These are phyloP conservation scores for Umbelopsis sp. DNA, from an alignment of 192 early-diverging fungal species.

Conservation along the genomic window DNA sequence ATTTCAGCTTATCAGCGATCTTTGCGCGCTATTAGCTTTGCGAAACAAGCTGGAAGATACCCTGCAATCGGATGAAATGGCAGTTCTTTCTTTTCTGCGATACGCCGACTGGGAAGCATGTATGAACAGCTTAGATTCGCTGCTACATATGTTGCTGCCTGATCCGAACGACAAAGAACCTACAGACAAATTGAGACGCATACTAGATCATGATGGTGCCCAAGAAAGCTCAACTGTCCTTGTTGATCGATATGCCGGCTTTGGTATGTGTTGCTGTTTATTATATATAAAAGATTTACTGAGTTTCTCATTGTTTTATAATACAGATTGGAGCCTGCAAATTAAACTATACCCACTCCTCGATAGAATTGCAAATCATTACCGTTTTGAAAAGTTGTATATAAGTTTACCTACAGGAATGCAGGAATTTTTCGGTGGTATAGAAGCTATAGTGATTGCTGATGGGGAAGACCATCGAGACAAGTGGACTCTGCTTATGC, in stretches of 20 bases:
- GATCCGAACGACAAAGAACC: too few relatives aligned
- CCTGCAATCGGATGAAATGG: neutral
- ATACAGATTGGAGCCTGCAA: neutral
- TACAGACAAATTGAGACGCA: too few relatives aligned
- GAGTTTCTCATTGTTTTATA: neutral
- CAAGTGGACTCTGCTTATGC: neutral
- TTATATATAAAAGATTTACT: too few relatives aligned
- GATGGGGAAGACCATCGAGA: neutral
- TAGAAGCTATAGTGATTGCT: neutral
- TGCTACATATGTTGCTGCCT: neutral
- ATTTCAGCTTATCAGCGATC: neutral
- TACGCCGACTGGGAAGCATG: slow-evolving; percentile 8
- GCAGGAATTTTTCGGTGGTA: neutral
- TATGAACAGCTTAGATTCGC: neutral
- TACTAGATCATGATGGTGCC: neutral
- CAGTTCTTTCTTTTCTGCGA: neutral
- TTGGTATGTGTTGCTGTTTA: neutral
- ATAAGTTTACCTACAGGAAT: neutral
- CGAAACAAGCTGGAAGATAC: neutral
- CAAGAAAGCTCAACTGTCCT: neutral
- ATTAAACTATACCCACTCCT: neutral
- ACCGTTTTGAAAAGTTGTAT: neutral
- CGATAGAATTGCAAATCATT: neutral
- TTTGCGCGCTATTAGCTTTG: neutral
- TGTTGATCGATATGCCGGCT: neutral